Evolutionary conservation across 2,329 filamentous ascomycete species (phyloP), one percentile per base, ranked within the genome.

Genomic region (Nectriaceae sp.): DNA sequence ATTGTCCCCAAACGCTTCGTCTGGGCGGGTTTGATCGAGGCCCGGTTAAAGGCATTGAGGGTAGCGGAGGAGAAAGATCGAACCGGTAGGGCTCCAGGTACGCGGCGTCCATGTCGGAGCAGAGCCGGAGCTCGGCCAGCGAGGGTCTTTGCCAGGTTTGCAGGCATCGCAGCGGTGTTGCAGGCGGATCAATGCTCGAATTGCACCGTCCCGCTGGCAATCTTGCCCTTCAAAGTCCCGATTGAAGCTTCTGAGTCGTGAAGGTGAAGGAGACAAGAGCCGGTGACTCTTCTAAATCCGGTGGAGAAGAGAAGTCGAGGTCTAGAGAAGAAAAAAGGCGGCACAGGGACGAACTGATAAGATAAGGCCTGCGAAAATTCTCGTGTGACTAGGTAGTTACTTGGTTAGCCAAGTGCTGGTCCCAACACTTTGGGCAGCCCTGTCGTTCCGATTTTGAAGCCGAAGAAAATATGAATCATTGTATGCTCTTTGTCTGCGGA

Each of bases 111-210:
- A 67, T 78, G 75, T 67, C 79, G 78, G 69, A 84, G 74, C 64
- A 82, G 67, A 61, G 77, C 74, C 69, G 80, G 79, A 63, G 79
- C 78, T 65, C 80, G 77, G 64, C 79, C 78, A 62, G 79, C 79
- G 69, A 83, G 66, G 55, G 67, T 64, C 58, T 65, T 59, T 49
- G 68, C 65, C 62, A 72, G 67, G 61, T 67, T 65, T 60, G 68
- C 65, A 64, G 68, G 70, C 71, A 73, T 73, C 56, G 61, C 54
- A 53, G 60, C 55, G 58, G 58, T 56, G 56, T 59, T 59, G 59
- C 55, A 59, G 54, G 53, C 60, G 60, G 59, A 57, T 67, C 66
- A 68, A 70, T 69, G 65, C 66, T 58, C 54, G 44, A 55, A 53
- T 58, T 54, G 63, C 66, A 65, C 68, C 59, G 66, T 66, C 63